Evolutionary conservation across 164 flowering plant species (phyloP), one percentile per base, ranked within the genome.

Genomic region (Aristolochia californica): DNA sequence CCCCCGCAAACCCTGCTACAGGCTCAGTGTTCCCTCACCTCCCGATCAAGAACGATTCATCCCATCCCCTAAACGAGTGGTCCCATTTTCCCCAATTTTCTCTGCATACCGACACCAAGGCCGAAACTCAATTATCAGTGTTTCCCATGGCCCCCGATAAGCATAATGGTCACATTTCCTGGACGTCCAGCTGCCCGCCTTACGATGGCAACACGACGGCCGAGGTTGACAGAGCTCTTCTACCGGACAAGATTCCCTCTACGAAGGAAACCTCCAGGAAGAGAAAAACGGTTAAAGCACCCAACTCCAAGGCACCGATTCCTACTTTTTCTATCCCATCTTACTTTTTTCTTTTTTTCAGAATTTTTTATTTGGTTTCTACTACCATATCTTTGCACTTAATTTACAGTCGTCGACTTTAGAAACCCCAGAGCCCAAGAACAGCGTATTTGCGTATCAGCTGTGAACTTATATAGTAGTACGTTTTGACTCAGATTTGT

Each of bases 261-360:
- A 14, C 34, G 61, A 10, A 65, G 55, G 83, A 77, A 45, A 75
- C 75, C 62, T 73, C 63, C 70, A 86, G 73, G 79, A 87, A 87
- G 74, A 78, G 95, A 62, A 87, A 83, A 51, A 74, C 75, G 38
- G 85, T 76, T 26, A 75, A 66, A 66, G 58, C 60, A 11, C 74
- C 56, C 14, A 70, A 63, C 62, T 45, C 72, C 23, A 79, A 78
- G 88, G 86, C 80, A 1, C 57, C 73, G 44, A n/a, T 22, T 15
- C 59, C 26, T n/a, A 44, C 50, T 44, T 23, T 21, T 48, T 56
- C 48, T 13, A n/a, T 14, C 18, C 59, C 50, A 17, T 20, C 50
- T 2, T 47, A 5, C 5, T 47, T 14, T 8, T 47, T 20, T 17
- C 15, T 4, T 47, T 14, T 44, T 44, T 15, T 54, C n/a, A n/a